A percentile compares a stretch with the other conserved stretches of the same genome.
These are phyloP conservation scores for Tylopilus sp. DNA, from an alignment of 1,284 basidiomycete genomes.

Conservation along the genomic window DNA sequence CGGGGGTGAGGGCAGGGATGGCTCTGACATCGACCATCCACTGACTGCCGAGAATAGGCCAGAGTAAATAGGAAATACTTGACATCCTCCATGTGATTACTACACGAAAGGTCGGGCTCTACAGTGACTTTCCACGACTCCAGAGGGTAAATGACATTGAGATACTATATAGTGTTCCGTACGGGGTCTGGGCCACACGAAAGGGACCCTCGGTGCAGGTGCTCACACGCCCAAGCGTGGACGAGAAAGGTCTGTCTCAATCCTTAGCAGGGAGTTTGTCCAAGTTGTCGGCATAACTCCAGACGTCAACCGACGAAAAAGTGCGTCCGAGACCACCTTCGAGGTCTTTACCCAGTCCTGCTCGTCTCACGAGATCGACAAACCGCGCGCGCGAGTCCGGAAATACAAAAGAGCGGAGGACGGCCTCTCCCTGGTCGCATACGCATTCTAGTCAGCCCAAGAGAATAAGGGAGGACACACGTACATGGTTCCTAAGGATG, in stretches of 20 bases:
- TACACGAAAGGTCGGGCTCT: not conserved
- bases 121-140: not conserved
- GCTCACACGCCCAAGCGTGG: not conserved
- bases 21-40: not conserved
- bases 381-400: conserved; percentile 69
- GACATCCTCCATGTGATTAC: conserved; percentile 18
- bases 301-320: conserved; percentile 38
- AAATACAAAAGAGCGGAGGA: conserved; percentile 60
- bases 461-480: conserved; percentile 28
- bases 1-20: not conserved
- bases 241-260: not conserved
- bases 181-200: not conserved
- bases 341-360: conserved; percentile 43
- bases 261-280: conserved; percentile 1
- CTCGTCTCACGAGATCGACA: conserved; percentile 46
- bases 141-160: not conserved
- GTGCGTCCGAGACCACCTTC: conserved; percentile 33
- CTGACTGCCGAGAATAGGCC: not conserved
- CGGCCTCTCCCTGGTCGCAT: conserved; percentile 44
- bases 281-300: conserved; percentile 43
- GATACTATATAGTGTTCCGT: not conserved
- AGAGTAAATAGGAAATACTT: not conserved
- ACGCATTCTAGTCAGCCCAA: conserved; percentile 5
- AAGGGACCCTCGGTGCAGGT: not conserved
- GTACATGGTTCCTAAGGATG: conserved; percentile 57